Evolutionary conservation across 192 early-diverging fungal species (phyloP).

Genomic region (Geranomyces variabilis): DNA sequence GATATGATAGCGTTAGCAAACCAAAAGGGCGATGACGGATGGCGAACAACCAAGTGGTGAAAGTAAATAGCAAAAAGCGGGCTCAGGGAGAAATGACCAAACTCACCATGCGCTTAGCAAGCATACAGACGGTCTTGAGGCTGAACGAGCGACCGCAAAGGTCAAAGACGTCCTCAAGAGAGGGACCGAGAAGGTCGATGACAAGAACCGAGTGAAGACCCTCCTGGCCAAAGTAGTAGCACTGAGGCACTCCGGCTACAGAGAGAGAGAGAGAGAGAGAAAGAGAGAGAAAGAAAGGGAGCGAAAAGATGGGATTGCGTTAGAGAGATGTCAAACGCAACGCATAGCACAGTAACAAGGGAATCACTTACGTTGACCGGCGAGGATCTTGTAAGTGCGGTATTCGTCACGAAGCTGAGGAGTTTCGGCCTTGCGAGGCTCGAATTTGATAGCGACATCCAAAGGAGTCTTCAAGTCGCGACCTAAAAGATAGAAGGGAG

Average conservation of each 20-base stretch:
- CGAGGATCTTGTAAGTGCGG: conserved; percentile 91
- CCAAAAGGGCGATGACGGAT: neutral
- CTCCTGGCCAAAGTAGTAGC: conserved; percentile 96
- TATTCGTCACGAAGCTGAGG: conserved; percentile 97
- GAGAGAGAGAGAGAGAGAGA: neutral
- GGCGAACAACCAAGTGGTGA: conserved; percentile 9
- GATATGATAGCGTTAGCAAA: neutral
- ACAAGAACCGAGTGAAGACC: conserved; percentile 93
- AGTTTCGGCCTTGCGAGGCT: conserved; percentile 94
- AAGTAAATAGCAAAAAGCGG: neutral
- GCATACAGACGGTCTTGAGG: conserved; percentile 94
- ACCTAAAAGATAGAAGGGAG: conserved; percentile 56
- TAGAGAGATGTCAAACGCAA: no score
- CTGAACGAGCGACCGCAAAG: conserved; percentile 88
- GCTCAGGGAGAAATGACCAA: neutral
- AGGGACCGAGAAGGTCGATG: conserved; percentile 92
- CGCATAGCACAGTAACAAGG: no score
- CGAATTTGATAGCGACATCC: conserved; percentile 97
- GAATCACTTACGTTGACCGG: conserved; percentile 52
- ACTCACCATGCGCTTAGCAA: conserved; percentile 91
- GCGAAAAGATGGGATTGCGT: neutral
- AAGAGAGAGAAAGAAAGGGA: neutral
- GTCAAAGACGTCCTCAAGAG: conserved; percentile 96
- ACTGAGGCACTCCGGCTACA: conserved; percentile 82
- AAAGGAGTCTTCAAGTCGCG: conserved; percentile 78